Conservation (phyloP, 805 yeast species). For the Zygoascus flipseniorum region DNA sequence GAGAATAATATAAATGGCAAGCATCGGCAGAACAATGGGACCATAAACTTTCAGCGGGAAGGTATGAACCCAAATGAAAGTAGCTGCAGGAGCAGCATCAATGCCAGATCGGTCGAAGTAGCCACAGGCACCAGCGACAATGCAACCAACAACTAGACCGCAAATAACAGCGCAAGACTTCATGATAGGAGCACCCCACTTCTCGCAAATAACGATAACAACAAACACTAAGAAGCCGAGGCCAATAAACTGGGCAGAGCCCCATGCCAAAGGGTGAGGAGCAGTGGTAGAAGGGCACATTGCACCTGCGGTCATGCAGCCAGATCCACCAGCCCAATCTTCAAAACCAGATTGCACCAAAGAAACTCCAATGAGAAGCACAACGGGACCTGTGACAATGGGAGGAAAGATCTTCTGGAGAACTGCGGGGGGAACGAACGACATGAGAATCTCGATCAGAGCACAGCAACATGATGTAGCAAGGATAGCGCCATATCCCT, state of each 20-base stretch:
- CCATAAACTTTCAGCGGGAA: slow-evolving; percentile 71
- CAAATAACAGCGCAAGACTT: slow-evolving; percentile 86
- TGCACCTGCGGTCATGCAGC: slow-evolving; percentile 28
- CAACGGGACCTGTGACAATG: slow-evolving; percentile 89
- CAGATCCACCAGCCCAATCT: slow-evolving; percentile 86
- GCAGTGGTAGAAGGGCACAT: slow-evolving; percentile 44
- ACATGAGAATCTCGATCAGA: slow-evolving; percentile 58
- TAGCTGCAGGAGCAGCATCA: slow-evolving; percentile 67
- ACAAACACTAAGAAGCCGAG: slow-evolving; percentile 76
- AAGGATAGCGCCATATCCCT: slow-evolving; percentile 80
- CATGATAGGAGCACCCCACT: slow-evolving; percentile 91
- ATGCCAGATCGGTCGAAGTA: slow-evolving; percentile 57
- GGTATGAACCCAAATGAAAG: slow-evolving; percentile 83
- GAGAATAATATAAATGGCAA: slow-evolving; percentile 72
- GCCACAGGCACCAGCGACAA: slow-evolving; percentile 85
- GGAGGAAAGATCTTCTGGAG: slow-evolving; percentile 79
- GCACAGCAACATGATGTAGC: slow-evolving; percentile 78
- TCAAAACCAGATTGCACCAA: slow-evolving; percentile 65
- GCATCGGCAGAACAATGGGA: slow-evolving; percentile 76
- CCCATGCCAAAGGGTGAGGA: slow-evolving; percentile 61
- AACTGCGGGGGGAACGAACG: slow-evolving; percentile 67
- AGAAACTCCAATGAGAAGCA: slow-evolving; percentile 67
- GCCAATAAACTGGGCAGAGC: slow-evolving; percentile 80
- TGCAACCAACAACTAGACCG: slow-evolving; percentile 81
- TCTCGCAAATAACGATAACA: slow-evolving; percentile 67